These are phyloP conservation scores for Ogataea thermomethanolica DNA, from an alignment of 805 yeast genomes.

Conservation along the genomic window DNA sequence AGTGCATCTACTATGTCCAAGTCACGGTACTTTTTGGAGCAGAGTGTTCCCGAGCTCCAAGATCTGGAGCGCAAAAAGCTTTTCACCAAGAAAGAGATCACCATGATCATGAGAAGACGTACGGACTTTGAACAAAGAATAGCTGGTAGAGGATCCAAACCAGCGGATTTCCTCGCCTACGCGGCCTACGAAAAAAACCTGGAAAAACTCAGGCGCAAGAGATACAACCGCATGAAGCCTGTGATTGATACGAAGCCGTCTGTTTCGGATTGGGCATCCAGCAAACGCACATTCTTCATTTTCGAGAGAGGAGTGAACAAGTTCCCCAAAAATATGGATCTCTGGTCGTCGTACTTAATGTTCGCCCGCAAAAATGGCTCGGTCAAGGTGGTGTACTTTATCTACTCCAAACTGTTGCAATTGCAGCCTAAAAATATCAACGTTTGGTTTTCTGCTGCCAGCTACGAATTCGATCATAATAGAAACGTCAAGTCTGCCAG, in stretches of 20 bases:
- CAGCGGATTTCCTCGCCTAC: conserved; percentile 74
- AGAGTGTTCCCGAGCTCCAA: conserved; percentile 86
- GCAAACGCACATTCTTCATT: conserved; percentile 74
- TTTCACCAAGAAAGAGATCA: conserved; percentile 78
- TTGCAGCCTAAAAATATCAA: conserved; percentile 88
- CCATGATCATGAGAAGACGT: conserved; percentile 83
- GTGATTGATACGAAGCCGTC: conserved; percentile 59
- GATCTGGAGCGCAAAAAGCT: conserved; percentile 79
- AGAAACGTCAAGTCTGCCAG: conserved; percentile 89
- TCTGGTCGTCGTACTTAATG: conserved; percentile 77
- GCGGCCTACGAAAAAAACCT: conserved; percentile 76
- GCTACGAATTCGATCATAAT: conserved; percentile 85
- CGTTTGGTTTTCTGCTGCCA: conserved; percentile 94
- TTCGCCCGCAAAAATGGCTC: conserved; percentile 67
- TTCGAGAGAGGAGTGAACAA: conserved; percentile 78
- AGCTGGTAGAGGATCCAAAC: conserved; percentile 74
- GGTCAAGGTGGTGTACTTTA: conserved; percentile 66
- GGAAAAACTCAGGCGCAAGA: conserved; percentile 71
- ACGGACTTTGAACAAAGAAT: conserved; percentile 94
- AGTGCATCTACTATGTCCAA: conserved; percentile 16
- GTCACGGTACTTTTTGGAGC: conserved; percentile 53
- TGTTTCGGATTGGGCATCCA: conserved; percentile 83
- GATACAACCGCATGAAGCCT: conserved; percentile 58
- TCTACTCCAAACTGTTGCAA: conserved; percentile 73
- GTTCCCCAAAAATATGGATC: conserved; percentile 69